phyloP scores from a whole-genome alignment of 495 filamentous ascomycete species.

The Hyaloscypha finlandica region DNA sequence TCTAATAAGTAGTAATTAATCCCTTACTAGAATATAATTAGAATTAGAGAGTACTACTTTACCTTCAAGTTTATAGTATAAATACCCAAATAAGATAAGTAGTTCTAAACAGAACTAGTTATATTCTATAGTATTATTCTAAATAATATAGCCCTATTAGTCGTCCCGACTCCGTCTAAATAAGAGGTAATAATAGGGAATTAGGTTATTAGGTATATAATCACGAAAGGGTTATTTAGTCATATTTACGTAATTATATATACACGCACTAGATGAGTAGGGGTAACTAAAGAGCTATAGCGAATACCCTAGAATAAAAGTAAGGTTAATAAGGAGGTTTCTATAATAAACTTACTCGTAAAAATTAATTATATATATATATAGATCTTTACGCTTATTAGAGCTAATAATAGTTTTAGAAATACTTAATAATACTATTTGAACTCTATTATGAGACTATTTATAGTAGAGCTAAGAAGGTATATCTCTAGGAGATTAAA shows the following conservation, averaged over 20 bases:
- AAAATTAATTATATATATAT: too few species aligned
- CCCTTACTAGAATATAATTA: conserved; percentile 21
- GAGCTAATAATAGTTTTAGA: too few species aligned
- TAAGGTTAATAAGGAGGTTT: conserved; percentile 4
- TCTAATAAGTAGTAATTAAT: conserved; percentile 17
- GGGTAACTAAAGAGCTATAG: conserved; percentile 28
- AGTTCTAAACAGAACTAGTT: conserved; percentile 26
- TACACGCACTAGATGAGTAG: conserved; percentile 19
- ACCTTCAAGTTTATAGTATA: conserved; percentile 20
- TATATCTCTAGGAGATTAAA: too few species aligned
- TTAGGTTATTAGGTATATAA: conserved; percentile 24
- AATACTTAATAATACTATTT: conserved; percentile 20
- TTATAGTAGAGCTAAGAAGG: too few species aligned
- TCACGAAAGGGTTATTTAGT: conserved; percentile 25
- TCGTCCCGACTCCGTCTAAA: conserved; percentile 22
- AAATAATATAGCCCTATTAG: conserved; percentile 13
- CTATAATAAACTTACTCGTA: too few species aligned
- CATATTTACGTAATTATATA: conserved; percentile 22
- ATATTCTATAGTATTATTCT: conserved; percentile 16
- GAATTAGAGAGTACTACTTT: conserved; percentile 24
- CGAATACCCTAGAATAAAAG: conserved; percentile 20
- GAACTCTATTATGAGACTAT: neutral
- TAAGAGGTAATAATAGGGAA: conserved; percentile 26
- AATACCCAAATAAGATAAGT: conserved; percentile 16
- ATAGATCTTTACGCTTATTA: too few species aligned